Evolutionary conservation across 768 basidiomycete genomes (phyloP), one percentile per base, ranked within the genome.

Genomic region (Suillus subaureus): DNA sequence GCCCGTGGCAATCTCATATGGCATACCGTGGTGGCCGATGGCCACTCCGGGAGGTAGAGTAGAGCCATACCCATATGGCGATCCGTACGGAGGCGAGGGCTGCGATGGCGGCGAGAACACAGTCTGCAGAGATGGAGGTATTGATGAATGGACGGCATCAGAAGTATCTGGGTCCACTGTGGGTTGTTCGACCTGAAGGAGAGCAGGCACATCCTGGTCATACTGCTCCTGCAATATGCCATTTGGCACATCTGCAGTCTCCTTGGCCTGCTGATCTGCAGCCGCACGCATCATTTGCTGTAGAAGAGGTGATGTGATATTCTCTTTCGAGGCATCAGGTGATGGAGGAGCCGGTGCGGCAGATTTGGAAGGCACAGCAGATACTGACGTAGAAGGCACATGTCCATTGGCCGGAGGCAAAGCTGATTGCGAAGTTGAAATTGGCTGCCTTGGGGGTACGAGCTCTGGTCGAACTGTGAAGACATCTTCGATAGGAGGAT

Each of bases 1-100:
- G 47, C 93, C 93, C 6, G 91, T 93, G 16, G 91, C 87, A 61
- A 93, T 73, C 75, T 94, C 93, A 72, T 89, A 94, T n/a, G 91
- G 82, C 79, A 92, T 83, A 39, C 93, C 93, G 66, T 91, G 88
- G 62, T 87, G 85, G 68, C 88, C 88, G 72, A 93, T 78, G 16
- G 84, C 91, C 60, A 93, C 83, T 57, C 93, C 93, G 16, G 87
- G 87, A n/a, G 92, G 85, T 23, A 89, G 67, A 8, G 82, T 75
- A 9, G 81, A 79, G 7, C 82, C 80, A 73, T 86, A 91, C 2
- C 79, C 79, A 63, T 91, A 94, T 18, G 90, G 85, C 11, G 92
- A 88, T n/a, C 84, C 82, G 67, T 86, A 92, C 1, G 83, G 81
- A 13, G 90, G 87, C 1, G 91, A 86, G 3, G 79, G 72, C 43